Evolutionary conservation across 2,329 filamentous ascomycete genomes (phyloP).

Genomic region (Scedosporium apiospermum): DNA sequence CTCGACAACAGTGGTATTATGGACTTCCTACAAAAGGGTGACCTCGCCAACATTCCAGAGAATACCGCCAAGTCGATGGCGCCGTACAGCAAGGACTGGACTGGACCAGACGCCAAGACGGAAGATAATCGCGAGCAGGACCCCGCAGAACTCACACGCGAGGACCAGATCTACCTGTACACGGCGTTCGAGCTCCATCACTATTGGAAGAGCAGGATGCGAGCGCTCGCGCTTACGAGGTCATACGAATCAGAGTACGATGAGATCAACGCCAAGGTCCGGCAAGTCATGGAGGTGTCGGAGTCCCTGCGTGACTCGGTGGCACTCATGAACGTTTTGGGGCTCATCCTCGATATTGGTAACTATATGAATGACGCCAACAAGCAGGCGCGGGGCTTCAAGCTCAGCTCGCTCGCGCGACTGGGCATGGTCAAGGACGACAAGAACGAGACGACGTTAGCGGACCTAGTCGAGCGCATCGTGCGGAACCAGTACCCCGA

Average conservation of each 20-base stretch:
- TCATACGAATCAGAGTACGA: conserved; percentile 86
- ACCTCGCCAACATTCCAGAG: conserved; percentile 85
- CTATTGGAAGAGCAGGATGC: conserved; percentile 98
- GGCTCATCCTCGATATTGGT: conserved; percentile 92
- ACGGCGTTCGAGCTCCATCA: conserved; percentile 92
- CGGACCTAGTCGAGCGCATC: conserved; percentile 91
- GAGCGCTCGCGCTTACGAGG: conserved; percentile 74
- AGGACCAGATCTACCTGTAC: conserved; percentile 91
- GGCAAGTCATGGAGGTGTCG: conserved; percentile 76
- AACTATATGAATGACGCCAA: conserved; percentile 99
- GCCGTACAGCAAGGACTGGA: conserved; percentile 95
- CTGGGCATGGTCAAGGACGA: conserved; percentile 98
- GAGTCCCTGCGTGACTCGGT: conserved; percentile 87
- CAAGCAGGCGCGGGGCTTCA: conserved; percentile 97
- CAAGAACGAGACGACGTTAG: conserved; percentile 94
- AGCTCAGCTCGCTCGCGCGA: conserved; percentile 85
- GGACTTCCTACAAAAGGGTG: conserved; percentile 91
- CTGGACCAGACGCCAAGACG: conserved; percentile 70
- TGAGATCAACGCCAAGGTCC: conserved; percentile 76
- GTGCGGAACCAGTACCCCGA: conserved; percentile 94
- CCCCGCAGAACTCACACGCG: conserved; percentile 76
- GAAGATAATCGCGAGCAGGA: conserved; percentile 70
- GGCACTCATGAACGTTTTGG: conserved; percentile 89
- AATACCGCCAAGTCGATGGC: conserved; percentile 87
- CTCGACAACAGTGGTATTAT: conserved; percentile 86